Evolutionary conservation across 2,329 filamentous ascomycete genomes (phyloP).

Genomic region (Exophiala lecanii-corni): DNA sequence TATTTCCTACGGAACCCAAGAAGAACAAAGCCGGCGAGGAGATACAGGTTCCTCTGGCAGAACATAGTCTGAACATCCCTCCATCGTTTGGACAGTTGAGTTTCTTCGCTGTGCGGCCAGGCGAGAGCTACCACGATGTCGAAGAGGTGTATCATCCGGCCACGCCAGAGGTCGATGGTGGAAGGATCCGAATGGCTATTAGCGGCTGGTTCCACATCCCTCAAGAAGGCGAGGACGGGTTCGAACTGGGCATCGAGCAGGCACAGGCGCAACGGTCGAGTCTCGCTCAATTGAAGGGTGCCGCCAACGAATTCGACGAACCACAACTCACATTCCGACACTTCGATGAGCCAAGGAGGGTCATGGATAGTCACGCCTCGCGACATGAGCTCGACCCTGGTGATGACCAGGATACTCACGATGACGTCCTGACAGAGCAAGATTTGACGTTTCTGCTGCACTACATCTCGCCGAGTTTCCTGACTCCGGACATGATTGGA

Average conservation of each 20-base stretch:
- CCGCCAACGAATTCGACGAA: slow-evolving; percentile 74
- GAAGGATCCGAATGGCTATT: slow-evolving; percentile 83
- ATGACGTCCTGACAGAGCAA: slow-evolving; percentile 63
- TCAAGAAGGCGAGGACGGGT: slow-evolving; percentile 89
- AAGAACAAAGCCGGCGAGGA: slow-evolving; percentile 66
- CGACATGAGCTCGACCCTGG: slow-evolving; percentile 28
- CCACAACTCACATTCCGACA: slow-evolving; percentile 60
- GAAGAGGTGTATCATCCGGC: slow-evolving; percentile 84
- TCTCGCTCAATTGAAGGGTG: slow-evolving; percentile 85
- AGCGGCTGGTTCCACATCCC: slow-evolving; percentile 99
- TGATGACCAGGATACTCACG: slow-evolving; percentile 39
- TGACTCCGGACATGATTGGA: slow-evolving; percentile 86
- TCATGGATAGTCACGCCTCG: slow-evolving; percentile 33
- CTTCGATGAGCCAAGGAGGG: slow-evolving; percentile 32
- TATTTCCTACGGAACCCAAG: slow-evolving; percentile 69
- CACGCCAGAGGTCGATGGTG: slow-evolving; percentile 57
- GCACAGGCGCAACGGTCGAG: slow-evolving; percentile 84
- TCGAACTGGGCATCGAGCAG: slow-evolving; percentile 80
- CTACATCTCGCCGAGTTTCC: slow-evolving; percentile 83
- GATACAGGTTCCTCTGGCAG: slow-evolving; percentile 74
- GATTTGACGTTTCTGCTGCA: slow-evolving; percentile 87
- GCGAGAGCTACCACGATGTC: slow-evolving; percentile 98
- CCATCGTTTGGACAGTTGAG: slow-evolving; percentile 96
- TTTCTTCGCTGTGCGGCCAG: slow-evolving; percentile 96
- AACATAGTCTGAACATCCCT: slow-evolving; percentile 76